Evolutionary conservation across 1,139 yeast genomes (phyloP), one percentile per base, ranked within the genome.

Genomic region (Taphrina pruni): DNA sequence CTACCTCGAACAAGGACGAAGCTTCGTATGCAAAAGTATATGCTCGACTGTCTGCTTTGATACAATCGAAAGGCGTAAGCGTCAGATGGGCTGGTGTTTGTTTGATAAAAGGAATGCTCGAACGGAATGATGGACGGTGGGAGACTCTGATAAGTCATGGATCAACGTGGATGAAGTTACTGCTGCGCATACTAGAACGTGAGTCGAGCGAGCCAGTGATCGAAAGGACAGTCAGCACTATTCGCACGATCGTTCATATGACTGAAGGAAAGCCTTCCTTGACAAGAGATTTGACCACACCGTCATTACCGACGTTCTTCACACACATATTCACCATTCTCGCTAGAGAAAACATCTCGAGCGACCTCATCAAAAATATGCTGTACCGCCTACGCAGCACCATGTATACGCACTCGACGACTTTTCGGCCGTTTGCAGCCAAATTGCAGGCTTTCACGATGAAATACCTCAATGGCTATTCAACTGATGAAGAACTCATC

Each of bases 231-330:
- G 60, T 65, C 38, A 51, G 60, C 36, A 64, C 70, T 3, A 38
- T 65, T 14, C 38, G 43, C 5, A 45, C 54, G 35, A 51, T 69
- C 9, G 41, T 69, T 20, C 56, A 36, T 14, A 36, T 66, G 52
- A 56, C 69, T 6, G 45, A 48, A 17, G 70, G 69, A 6, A 64
- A 65, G 36, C 69, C 70, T 17, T 43, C 66, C n/a, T 20, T 69
- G 52, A 69, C 69, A 1, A 39, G 70, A 32, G 70, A 69, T 6
- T 41, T 69, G 2, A 66, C 68, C 20, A 69, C 70, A 36, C 70
- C 70, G 14, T 52, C 67, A 6, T 36, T 69, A 41, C 65, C 70
- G 3, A 50, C 69, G 12, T 60, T 58, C 45, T 58, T 66, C 36
- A 58, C 55, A 1, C 51, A 46, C 65, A 35, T 65, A n/a, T 58